These are phyloP conservation scores for Artemisia argyi DNA, from an alignment of 129 eudicot species.

Conservation along the genomic window DNA sequence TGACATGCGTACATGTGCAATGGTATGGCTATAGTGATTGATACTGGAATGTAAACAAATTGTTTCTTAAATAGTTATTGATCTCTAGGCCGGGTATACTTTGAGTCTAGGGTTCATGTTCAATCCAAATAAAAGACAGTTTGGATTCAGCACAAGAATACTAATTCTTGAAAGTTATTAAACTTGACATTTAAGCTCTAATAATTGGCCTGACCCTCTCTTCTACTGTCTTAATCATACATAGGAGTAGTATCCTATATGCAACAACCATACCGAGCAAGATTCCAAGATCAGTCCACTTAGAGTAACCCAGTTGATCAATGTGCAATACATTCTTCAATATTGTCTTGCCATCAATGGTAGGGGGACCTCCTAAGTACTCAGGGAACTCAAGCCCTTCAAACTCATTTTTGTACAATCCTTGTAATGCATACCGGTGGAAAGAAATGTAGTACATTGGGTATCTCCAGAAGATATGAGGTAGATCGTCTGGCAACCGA, in stretches of 20 bases:
- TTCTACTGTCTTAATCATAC: constrained; percentile 28
- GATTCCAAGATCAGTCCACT: constrained; percentile 56
- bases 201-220: constrained; percentile 38
- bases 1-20: no score
- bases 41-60: no score
- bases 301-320: constrained; percentile 48
- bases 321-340: constrained; percentile 44
- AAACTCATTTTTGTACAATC: constrained; percentile 50
- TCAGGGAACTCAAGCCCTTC: constrained; percentile 26
- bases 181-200: background rate
- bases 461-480: constrained; percentile 40
- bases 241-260: constrained; percentile 41
- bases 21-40: no score
- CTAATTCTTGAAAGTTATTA: no score
- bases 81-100: no score
- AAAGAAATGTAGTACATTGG: constrained; percentile 49
- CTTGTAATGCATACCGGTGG: constrained; percentile 46
- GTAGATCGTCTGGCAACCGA: constrained; percentile 24
- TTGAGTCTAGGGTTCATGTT: no score
- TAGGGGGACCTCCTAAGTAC: constrained; percentile 1
- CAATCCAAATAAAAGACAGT: no score
- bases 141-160: no score
- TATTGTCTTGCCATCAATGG: constrained; percentile 30
- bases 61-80: no score
- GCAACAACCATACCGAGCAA: constrained; percentile 46